phyloP scores from a whole-genome alignment of 495 filamentous ascomycete species.

The Trichoderma erinaceum region DNA sequence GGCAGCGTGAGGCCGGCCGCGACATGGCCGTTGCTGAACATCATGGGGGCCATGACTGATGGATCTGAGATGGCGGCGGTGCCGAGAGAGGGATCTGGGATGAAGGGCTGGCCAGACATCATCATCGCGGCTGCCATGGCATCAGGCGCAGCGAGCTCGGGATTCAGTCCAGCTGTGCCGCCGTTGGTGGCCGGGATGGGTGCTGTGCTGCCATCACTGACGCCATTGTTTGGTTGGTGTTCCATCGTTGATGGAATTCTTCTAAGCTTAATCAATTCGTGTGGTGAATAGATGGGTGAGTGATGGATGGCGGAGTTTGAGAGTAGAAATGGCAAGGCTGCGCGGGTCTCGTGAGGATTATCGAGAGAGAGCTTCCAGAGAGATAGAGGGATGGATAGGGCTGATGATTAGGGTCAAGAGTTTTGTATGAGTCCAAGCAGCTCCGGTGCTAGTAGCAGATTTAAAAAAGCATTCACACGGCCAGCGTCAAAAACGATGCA shows the following conservation, averaged over 20 bases:
- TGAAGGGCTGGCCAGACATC: constrained; percentile 6
- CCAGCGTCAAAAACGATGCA: not conserved
- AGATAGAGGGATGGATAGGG: not conserved
- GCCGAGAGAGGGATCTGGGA: not conserved
- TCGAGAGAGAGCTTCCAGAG: not conserved
- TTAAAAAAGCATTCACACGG: not conserved
- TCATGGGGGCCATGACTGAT: constrained; percentile 3
- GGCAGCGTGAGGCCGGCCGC: constrained; percentile 9
- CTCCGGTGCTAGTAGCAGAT: too few relatives aligned
- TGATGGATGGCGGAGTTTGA: not conserved
- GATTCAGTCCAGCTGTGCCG: not conserved
- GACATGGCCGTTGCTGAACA: constrained; percentile 1
- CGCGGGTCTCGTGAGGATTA: not conserved
- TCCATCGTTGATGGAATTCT: not conserved
- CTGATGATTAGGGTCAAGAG: not conserved
- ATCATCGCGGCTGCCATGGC: not conserved
- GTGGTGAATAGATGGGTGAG: not conserved
- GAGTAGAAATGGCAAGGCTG: not conserved
- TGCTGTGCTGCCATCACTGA: not conserved
- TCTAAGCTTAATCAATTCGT: not conserved
- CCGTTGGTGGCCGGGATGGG: not conserved
- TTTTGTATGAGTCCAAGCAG: not conserved
- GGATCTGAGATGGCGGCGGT: not conserved
- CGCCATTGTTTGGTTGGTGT: not conserved
- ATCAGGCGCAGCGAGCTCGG: not conserved